Base-by-base conservation (phyloP, 495 filamentous ascomycete genomes). In the Chaetomium tenue region DNA sequence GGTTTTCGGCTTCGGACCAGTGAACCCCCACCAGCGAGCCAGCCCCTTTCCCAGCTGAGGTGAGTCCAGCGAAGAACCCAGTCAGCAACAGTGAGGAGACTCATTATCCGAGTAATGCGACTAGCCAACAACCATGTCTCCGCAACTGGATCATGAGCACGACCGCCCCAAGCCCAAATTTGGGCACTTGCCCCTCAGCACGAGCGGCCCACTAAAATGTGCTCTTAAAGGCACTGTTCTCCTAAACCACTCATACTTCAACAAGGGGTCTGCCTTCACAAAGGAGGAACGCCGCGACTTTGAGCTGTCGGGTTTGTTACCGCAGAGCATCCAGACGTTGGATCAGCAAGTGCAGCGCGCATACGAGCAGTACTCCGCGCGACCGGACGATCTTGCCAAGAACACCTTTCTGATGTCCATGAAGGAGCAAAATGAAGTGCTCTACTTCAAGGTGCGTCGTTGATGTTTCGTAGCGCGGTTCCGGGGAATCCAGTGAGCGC, bases 391-490 rank as follows among this genome's bases (percentile, higher is more conserved):
- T 65, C 73, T 93, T 51, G 87, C 86, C 11, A 93, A 93, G 78
- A 93, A 94, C 61, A 91, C 89, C 0, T 93, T 94, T 68, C 82
- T 96, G 84, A 89, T 88, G 0, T 92, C 89, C 65, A 82, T 96
- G 82, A 91, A 91, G 71, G 85, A 89, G 60, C 92, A 96, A 75
- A 96, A 92, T 77, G 81, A 88, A 56, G 89, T 92, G 8, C 74
- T 93, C 11, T 93, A 87, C 68, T 93, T 88, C 68, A 85, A 78
- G 71, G 88, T 88, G 42, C 30, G 67, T 46, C 26, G 48, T 0
- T 28, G 18, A 28, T 55, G 26, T 11, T 16, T 20, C 18, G 9
- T 33, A 12, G 5, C 2, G 23, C 2, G 20, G 9, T 22, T 12
- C 16, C 46, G 8, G 8, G 20, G 8, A 9, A 20, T 50, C 2